A percentile compares a stretch with the other conserved stretches of the same genome.
phyloP scores from a whole-genome alignment of 148 eudicot genomes.

The Fagopyrum tataricum region DNA sequence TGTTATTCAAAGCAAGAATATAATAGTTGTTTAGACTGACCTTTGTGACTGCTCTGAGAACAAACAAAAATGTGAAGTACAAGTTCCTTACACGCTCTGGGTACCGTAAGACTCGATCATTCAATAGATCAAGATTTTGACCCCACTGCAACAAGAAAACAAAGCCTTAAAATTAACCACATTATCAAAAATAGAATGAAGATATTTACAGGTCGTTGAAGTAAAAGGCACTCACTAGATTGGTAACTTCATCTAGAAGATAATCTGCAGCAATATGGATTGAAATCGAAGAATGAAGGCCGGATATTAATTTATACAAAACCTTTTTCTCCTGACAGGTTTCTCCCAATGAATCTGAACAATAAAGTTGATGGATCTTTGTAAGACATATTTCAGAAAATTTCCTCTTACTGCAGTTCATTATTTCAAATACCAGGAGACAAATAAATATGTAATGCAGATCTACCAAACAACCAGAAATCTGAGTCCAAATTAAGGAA shows the following conservation, averaged over 20 bases:
- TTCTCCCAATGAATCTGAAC: conserved; percentile 67
- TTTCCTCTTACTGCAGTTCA: too few relatives aligned
- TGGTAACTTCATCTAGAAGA: conserved; percentile 74
- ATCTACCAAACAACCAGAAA: neutral
- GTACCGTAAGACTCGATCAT: conserved; percentile 73
- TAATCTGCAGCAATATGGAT: conserved; percentile 83
- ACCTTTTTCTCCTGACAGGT: conserved; percentile 83
- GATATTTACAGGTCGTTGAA: neutral
- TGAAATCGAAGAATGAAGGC: conserved; percentile 92
- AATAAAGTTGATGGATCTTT: neutral
- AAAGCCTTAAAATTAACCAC: conserved; percentile 4
- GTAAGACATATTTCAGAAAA: neutral
- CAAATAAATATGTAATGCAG: neutral
- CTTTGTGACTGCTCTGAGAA: conserved; percentile 93
- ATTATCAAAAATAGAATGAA: neutral
- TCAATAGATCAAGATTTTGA: conserved; percentile 57
- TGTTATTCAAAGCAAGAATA: neutral
- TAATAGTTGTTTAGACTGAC: conserved; percentile 25
- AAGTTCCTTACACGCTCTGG: conserved; percentile 88
- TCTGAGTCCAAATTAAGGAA: neutral
- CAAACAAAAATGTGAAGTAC: conserved; percentile 89
- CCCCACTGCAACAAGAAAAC: conserved; percentile 70
- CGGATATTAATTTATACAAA: conserved; percentile 85
- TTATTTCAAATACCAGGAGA: neutral
- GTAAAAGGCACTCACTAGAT: conserved; percentile 36